These are phyloP conservation scores for Phlegmacium glaucopus DNA, from an alignment of 768 basidiomycete species.

Conservation along the genomic window DNA sequence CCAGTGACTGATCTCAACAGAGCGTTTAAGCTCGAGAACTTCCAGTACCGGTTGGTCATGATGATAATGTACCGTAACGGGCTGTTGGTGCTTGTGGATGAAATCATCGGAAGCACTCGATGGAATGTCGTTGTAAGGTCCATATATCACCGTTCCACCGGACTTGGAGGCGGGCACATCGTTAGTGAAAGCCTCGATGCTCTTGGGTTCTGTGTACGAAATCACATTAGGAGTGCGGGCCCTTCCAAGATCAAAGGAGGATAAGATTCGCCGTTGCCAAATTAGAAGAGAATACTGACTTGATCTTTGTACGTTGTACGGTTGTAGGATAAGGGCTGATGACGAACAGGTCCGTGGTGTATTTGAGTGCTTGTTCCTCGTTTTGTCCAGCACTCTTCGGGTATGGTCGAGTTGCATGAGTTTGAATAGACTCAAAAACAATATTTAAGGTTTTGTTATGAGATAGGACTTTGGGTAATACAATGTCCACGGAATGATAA, in stretches of 20 bases:
- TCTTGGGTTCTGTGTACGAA: slow-evolving; percentile 67
- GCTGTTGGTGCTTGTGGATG: slow-evolving; percentile 57
- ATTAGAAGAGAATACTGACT: slow-evolving; percentile 44
- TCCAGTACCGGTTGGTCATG: slow-evolving; percentile 82
- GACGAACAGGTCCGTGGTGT: slow-evolving; percentile 73
- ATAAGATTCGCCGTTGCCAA: not conserved
- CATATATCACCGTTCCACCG: slow-evolving; percentile 82
- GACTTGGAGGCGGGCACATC: slow-evolving; percentile 68
- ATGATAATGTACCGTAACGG: slow-evolving; percentile 72
- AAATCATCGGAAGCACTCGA: slow-evolving; percentile 56
- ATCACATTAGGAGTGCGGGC: slow-evolving; percentile 67
- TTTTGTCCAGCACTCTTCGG: slow-evolving; percentile 70
- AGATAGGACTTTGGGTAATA: slow-evolving; percentile 57
- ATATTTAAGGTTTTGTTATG: slow-evolving; percentile 66
- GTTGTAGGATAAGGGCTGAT: slow-evolving; percentile 80
- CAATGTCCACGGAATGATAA: slow-evolving; percentile 56
- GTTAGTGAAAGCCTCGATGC: slow-evolving; percentile 53
- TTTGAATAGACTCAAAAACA: slow-evolving; percentile 74
- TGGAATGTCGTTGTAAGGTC: slow-evolving; percentile 79
- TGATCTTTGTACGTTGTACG: slow-evolving; percentile 84
- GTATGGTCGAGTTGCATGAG: slow-evolving; percentile 75
- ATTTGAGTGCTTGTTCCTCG: slow-evolving; percentile 79
- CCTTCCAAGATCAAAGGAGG: slow-evolving; percentile 32
- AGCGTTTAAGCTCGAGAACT: slow-evolving; percentile 65
- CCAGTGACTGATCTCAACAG: slow-evolving; percentile 96